Percentiles rank a stretch among this genome's conserved stretches.
Conservation (phyloP, 2,329 filamentous ascomycete genomes). For the Talaromyces sp. region DNA sequence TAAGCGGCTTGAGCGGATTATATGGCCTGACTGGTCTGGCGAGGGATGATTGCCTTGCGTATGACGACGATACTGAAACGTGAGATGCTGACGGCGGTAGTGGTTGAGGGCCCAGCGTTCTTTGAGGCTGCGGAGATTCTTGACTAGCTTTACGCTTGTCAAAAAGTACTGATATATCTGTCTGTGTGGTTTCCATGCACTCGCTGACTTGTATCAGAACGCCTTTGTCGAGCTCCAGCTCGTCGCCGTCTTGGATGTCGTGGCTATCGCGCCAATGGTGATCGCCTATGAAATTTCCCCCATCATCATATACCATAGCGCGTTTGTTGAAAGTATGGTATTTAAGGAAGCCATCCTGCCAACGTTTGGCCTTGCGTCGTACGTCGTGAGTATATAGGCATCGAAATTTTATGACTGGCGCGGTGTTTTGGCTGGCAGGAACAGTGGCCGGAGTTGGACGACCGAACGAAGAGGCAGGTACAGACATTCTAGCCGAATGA, state of each 20-base stretch:
- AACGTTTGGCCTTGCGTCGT: conserved; percentile 80
- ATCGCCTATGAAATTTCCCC: conserved; percentile 77
- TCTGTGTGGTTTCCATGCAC: conserved; percentile 65
- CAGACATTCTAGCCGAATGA: conserved; percentile 22
- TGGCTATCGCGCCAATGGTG: conserved; percentile 70
- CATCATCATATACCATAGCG: conserved; percentile 83
- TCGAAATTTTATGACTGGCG: conserved; percentile 72
- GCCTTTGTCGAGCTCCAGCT: conserved; percentile 72
- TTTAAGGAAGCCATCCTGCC: conserved; percentile 86
- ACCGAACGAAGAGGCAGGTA: conserved; percentile 23
- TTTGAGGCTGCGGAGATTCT: conserved; percentile 27
- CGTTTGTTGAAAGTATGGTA: conserved; percentile 90
- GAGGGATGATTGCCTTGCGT: conserved; percentile 25
- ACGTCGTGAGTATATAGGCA: conserved; percentile 87
- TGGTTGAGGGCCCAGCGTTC: conserved; percentile 30
- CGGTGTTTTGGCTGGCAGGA: conserved; percentile 59
- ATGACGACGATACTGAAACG: conserved; percentile 36
- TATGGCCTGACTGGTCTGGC: conserved; percentile 22
- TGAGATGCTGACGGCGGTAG: conserved; percentile 39
- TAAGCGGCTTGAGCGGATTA: conserved; percentile 56
- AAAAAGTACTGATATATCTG: conserved; percentile 72
- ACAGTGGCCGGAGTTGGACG: conserved; percentile 36
- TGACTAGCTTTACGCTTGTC: conserved; percentile 58
- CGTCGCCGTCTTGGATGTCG: conserved; percentile 74
- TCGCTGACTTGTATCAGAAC: conserved; percentile 79